Evolutionary conservation across 176 grass and related monocot species (phyloP).

Genomic region (Juncus effusus): DNA sequence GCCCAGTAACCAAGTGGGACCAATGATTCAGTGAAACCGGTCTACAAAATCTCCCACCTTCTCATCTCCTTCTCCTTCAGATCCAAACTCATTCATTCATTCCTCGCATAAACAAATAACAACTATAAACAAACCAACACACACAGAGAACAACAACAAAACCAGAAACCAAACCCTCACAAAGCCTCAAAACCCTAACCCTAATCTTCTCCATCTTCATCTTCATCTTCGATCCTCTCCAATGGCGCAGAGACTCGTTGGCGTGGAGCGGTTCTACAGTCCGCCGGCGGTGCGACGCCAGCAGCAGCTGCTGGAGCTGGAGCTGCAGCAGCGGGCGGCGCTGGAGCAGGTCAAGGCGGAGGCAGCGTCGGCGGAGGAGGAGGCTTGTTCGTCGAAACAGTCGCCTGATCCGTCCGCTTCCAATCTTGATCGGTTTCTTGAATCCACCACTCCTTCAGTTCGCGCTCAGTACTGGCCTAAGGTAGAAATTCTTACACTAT

Average conservation of each 20-base stretch:
- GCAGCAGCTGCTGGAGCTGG: constrained; percentile 46
- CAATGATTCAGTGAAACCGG: neutral
- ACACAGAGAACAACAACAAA: neutral
- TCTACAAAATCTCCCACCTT: neutral
- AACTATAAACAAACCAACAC: neutral
- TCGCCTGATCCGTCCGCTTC: constrained; percentile 47
- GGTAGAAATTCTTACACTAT: constrained; percentile 23
- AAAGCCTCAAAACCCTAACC: constrained; percentile 66
- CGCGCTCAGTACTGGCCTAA: constrained; percentile 45
- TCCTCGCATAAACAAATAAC: neutral
- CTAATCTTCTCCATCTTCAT: constrained; percentile 33
- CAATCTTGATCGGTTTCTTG: constrained; percentile 79
- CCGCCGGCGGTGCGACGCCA: constrained; percentile 53
- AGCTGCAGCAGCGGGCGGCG: constrained; percentile 37
- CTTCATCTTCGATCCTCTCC: constrained; percentile 40
- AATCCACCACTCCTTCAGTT: constrained; percentile 66
- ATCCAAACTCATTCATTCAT: constrained; percentile 39
- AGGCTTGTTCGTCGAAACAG: constrained; percentile 50
- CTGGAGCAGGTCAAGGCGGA: constrained; percentile 10
- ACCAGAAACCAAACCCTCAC: constrained; percentile 25
- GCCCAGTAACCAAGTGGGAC: neutral
- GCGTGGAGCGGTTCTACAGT: constrained; percentile 53
- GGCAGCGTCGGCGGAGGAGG: constrained; percentile 9
- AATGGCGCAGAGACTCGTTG: constrained; percentile 35
- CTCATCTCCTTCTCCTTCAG: constrained; percentile 25